phyloP scores from a whole-genome alignment of 805 yeast species.

The Saccharomycopsis sp. region DNA sequence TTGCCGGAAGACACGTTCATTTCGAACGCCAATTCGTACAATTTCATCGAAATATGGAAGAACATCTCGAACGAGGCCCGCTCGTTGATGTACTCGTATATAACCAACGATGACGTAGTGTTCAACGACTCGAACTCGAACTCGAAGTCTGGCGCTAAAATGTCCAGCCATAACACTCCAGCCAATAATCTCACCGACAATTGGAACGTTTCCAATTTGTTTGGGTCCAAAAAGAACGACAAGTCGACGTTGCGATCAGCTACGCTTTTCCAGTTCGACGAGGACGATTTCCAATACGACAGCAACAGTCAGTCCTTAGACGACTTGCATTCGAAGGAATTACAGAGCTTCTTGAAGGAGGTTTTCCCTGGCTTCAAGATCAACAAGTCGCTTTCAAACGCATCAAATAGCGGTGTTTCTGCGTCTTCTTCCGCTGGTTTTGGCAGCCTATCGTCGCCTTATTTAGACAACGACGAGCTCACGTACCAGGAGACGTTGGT shows the following conservation, averaged over 20 bases:
- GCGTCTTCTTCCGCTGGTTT: slow-evolving; percentile 28
- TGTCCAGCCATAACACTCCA: slow-evolving; percentile 11
- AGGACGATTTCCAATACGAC: slow-evolving; percentile 27
- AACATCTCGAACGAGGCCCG: slow-evolving; percentile 37
- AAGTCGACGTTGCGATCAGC: slow-evolving; percentile 6
- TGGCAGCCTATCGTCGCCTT: slow-evolving; percentile 36
- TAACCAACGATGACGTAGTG: slow-evolving; percentile 22
- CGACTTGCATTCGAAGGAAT: slow-evolving; percentile 33
- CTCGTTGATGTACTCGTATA: slow-evolving; percentile 33
- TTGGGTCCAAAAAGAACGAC: slow-evolving; percentile 8
- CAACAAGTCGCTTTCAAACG: slow-evolving; percentile 10
- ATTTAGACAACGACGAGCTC: slow-evolving; percentile 53
- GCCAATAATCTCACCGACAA: slow-evolving; percentile 9
- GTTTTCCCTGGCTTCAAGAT: slow-evolving; percentile 62
- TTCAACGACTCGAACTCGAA: slow-evolving; percentile 14
- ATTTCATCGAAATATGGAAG: slow-evolving; percentile 38
- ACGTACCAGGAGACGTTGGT: slow-evolving; percentile 59
- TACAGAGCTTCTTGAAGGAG: slow-evolving; percentile 44
- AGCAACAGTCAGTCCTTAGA: slow-evolving; percentile 24
- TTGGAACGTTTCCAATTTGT: slow-evolving; percentile 15
- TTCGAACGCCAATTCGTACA: slow-evolving; percentile 26
- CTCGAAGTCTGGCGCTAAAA: neutral
- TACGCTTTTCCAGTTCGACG: slow-evolving; percentile 30
- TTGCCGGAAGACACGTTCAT: slow-evolving; percentile 22
- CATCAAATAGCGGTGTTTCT: slow-evolving; percentile 20